Base-by-base conservation (phyloP, 2,329 filamentous ascomycete genomes). In the Seiridium cupressi region DNA sequence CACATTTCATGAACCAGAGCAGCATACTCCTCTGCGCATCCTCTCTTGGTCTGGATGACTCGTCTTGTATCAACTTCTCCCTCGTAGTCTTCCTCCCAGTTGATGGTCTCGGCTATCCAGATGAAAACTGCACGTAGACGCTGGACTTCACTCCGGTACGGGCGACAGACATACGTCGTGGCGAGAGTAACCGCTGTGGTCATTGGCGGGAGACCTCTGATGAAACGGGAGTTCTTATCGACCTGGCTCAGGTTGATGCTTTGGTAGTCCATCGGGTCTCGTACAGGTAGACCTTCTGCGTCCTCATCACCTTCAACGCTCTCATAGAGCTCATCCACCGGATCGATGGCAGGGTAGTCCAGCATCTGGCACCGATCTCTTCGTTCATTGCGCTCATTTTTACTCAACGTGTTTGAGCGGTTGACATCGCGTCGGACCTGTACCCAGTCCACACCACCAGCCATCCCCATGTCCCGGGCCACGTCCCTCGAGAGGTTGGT, bases 391-490 rank as follows among this genome's bases (percentile, higher is more conserved):
- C 89, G 85, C 77, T 99, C 95, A 65, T 94, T 95, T 62, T 88
- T 89, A 74, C 93, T 97, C 44, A 97, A 81, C 0, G 94, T 95
- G 70, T 97, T 98, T 3, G 94, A 96, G 42, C 95, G 86, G 74
- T 99, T 98, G 51, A 99, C 90, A 74, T 99, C 96, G 51, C 95
- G 87, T 42, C 95, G 89, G 31, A 98, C 93, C 73, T 98, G 93
- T n/a, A 99, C 93, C 93, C 95, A 99, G 72, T 98, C 94, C 11
- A 91, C 84, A 9, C 78, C 78, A 26, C 78, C 67, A 44, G 79
- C 83, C 5, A 90, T 74, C 2, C 90, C 92, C 83, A 90, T 90
- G 18, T 96, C 92, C 59, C 85, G 83, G 11, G 87, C 84, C 32
- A 11, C 0, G 63, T 87, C 84, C 51, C 80, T 79, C 58, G 70